phyloP scores from a whole-genome alignment of 495 filamentous ascomycete genomes.

The Neurospora sp. region DNA sequence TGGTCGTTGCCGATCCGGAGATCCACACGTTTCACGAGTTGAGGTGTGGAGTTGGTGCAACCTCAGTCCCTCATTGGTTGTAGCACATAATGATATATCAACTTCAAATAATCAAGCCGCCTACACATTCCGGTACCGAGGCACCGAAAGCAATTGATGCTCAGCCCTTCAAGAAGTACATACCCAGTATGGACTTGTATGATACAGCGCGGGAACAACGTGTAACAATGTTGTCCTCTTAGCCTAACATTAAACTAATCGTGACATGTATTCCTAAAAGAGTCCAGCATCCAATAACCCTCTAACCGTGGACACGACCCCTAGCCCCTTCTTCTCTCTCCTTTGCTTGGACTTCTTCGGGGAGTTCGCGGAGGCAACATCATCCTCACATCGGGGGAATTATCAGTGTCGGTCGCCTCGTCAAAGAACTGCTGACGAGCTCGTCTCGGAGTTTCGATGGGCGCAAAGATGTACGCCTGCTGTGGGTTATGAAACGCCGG shows the following conservation, averaged over 20 bases:
- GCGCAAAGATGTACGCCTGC: slow-evolving; percentile 34
- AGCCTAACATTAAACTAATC: background rate
- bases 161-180: background rate
- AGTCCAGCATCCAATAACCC: slow-evolving; percentile 18
- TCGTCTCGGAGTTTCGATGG: slow-evolving; percentile 33
- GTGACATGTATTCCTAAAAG: background rate
- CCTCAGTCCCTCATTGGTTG: background rate
- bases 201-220: background rate
- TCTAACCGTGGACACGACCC: slow-evolving; percentile 26
- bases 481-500: slow-evolving; percentile 16
- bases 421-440: slow-evolving; percentile 23
- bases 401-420: slow-evolving; percentile 34
- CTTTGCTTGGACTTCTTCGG: slow-evolving; percentile 34
- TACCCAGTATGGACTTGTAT: background rate
- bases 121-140: background rate
- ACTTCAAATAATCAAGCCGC: background rate
- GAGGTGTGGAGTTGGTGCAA: background rate
- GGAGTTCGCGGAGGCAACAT: slow-evolving; percentile 33
- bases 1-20: background rate
- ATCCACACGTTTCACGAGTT: background rate
- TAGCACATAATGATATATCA: background rate
- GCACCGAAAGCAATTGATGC: background rate
- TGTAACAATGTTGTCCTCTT: background rate
- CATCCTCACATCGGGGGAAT: slow-evolving; percentile 21
- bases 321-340: slow-evolving; percentile 27